Evolutionary conservation across 805 yeast genomes (phyloP), one percentile per base, ranked within the genome.

Genomic region (Blastobotrys mokoenaii): DNA sequence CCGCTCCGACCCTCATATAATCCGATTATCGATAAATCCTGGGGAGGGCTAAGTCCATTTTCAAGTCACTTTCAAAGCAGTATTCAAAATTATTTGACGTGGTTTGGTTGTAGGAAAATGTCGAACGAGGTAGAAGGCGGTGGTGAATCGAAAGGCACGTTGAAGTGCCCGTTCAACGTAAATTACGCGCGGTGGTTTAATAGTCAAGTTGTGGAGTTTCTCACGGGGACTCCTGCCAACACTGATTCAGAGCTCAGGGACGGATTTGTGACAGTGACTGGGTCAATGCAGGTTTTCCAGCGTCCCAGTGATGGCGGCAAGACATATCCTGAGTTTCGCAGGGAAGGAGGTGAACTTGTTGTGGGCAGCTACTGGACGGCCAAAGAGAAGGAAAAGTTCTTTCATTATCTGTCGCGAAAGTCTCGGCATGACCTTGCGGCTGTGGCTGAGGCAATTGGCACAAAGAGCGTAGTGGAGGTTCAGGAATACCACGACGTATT

Each of bases 401-500:
- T 57, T 27, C 33, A 10, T 7, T 49, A 43, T 22, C 44, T 57
- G 27, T 58, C 54, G 4, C 51, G 61, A 1, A 38, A 41, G 20
- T 52, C 59, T 8, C 33, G 59, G 12, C 60, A 57, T 32, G 33
- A 50, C 39, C 40, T 57, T 8, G 50, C 10, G 2, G 57, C 42
- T 3, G 51, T 57, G 1, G 55, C 61, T 3, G 35, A 31, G 9
- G 48, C 38, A 14, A 43, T 57, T 10, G 50, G 48, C 9, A 47
- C 60, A 2, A 57, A 57, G 38, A 45, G 51, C 10, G 42, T 55
- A 11, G 46, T 42, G 2, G 60, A 57, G 44, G 49, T 49, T 16
- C 57, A 58, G 37, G 50, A 46, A 32, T 57, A 57, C 44, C 55
- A 55, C 32, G 49, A 54, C 32, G 31, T 51, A 25, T 41, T 57